Evolutionary conservation across 345 rosid species (phyloP).

Genomic region (Sisymbrium irio): DNA sequence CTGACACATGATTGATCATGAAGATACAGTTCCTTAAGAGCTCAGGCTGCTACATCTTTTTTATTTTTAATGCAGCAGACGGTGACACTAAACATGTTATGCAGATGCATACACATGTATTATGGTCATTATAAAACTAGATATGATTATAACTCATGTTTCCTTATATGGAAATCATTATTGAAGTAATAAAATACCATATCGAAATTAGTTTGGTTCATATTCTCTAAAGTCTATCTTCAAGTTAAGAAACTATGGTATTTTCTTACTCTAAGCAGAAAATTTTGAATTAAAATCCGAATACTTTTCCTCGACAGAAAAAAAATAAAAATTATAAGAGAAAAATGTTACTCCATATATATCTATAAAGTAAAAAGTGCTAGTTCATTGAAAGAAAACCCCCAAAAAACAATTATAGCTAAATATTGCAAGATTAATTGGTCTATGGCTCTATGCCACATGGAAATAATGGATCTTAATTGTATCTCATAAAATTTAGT

Average conservation of each 20-base stretch:
- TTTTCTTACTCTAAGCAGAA: neutral
- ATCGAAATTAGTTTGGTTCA: neutral
- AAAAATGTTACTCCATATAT: neutral
- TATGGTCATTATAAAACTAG: neutral
- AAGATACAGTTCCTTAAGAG: conserved; percentile 32
- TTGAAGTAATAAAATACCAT: neutral
- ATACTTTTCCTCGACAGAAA: neutral
- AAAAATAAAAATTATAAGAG: neutral
- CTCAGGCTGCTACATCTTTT: conserved; percentile 8
- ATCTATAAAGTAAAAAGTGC: neutral
- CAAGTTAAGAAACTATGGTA: neutral
- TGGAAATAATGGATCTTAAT: neutral
- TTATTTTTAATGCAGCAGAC: neutral
- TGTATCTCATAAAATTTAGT: neutral
- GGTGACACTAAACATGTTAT: conserved; percentile 27
- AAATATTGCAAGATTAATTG: neutral
- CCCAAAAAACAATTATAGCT: neutral
- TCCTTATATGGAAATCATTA: neutral
- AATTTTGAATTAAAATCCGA: neutral
- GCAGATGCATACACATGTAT: conserved; percentile 19
- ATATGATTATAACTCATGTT: conserved; percentile 1
- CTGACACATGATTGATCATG: conserved; percentile 33
- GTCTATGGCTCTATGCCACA: neutral
- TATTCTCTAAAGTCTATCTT: neutral
- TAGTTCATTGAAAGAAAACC: neutral